These are phyloP conservation scores for Podospora comata DNA, from an alignment of 495 filamentous ascomycete genomes.

Conservation along the genomic window DNA sequence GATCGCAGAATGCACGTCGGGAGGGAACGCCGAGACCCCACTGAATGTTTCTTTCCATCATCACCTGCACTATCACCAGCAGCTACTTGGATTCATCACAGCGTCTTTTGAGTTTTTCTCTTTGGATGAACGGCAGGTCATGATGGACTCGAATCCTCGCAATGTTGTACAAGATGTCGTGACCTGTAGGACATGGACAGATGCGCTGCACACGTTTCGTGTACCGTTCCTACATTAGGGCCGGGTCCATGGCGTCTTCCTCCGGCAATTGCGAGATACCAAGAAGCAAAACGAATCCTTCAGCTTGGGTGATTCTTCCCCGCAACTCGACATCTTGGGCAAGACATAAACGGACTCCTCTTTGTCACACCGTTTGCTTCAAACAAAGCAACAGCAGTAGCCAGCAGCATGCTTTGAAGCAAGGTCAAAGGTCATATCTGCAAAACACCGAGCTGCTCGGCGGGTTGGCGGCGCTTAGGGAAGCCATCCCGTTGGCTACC, in stretches of 20 bases:
- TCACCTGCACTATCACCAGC: not conserved
- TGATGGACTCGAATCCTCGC: not conserved
- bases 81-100: not conserved
- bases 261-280: not conserved
- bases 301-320: not conserved
- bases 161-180: not conserved
- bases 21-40: not conserved
- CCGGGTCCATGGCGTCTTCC: not conserved
- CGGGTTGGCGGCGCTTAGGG: not conserved
- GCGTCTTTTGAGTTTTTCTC: not conserved
- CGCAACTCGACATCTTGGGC: not conserved
- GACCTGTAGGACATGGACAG: not conserved
- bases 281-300: not conserved
- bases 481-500: not conserved
- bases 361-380: not conserved
- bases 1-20: slow-evolving; percentile 4
- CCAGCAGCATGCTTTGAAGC: not conserved
- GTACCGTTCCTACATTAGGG: not conserved
- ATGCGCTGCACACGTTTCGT: not conserved
- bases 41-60: not conserved
- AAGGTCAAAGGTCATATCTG: not conserved
- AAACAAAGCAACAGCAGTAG: not conserved
- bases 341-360: not conserved
- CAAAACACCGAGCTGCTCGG: not conserved
- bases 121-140: not conserved